A percentile compares a stretch with the other conserved stretches of the same genome.
Conservation (phyloP, 768 basidiomycete species). For the Lentinula lateritia region DNA sequence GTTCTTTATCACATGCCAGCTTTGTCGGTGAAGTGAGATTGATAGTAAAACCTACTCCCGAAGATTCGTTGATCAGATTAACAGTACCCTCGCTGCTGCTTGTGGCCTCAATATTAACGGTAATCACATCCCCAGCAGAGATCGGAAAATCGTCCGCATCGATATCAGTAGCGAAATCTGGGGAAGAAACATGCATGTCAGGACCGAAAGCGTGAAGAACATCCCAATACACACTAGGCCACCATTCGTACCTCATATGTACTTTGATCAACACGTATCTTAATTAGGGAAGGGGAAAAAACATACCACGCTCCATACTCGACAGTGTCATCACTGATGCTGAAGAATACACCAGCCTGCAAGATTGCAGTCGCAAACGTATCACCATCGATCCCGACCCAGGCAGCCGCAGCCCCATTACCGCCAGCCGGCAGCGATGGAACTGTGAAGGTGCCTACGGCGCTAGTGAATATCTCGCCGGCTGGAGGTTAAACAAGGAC, state of each 20-base stretch:
- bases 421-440: neutral
- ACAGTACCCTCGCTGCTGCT: conserved; percentile 1
- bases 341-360: conserved; percentile 5
- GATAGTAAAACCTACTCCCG: neutral
- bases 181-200: no score
- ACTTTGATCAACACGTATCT: neutral
- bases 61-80: conserved; percentile 1
- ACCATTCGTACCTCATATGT: neutral
- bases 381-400: conserved; percentile 10
- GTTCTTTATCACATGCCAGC: neutral
- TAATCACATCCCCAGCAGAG: conserved; percentile 6
- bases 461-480: neutral
- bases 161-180: neutral
- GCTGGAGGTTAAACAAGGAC: neutral
- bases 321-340: neutral
- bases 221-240: neutral
- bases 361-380: conserved; percentile 3
- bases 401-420: conserved; percentile 3
- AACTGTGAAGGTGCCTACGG: conserved; percentile 6
- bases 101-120: conserved; percentile 1
- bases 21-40: neutral
- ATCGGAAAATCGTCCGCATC: neutral
- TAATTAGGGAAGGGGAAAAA: neutral
- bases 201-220: no score
- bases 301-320: conserved; percentile 2